Conservation (phyloP, 306 rosid genomes). For the Pterocarpus santalinus region DNA sequence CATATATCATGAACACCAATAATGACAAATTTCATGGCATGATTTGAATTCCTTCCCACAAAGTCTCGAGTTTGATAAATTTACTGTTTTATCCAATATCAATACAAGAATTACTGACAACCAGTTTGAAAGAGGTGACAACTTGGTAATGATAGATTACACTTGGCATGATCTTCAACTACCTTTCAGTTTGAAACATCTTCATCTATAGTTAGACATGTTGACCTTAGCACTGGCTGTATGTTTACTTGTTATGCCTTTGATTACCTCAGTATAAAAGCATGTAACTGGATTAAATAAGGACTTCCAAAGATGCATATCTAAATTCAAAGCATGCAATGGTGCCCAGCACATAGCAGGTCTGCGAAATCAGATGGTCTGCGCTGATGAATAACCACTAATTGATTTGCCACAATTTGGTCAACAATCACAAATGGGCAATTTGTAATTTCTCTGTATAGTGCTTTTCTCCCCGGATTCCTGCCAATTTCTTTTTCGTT, state of each 20-base stretch:
- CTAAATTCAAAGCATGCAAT: slow-evolving; percentile 22
- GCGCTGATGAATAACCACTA: slow-evolving; percentile 22
- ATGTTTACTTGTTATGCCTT: neutral
- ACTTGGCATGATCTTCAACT: slow-evolving; percentile 18
- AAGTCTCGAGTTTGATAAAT: slow-evolving; percentile 1
- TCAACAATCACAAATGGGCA: neutral
- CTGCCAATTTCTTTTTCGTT: neutral
- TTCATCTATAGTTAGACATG: neutral
- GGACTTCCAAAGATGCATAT: neutral
- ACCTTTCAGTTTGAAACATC: neutral
- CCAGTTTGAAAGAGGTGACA: slow-evolving; percentile 1
- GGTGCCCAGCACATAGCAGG: neutral
- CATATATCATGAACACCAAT: neutral
- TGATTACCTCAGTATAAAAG: slow-evolving; percentile 16
- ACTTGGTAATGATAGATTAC: neutral
- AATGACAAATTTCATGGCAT: neutral
- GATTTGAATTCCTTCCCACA: slow-evolving; percentile 3
- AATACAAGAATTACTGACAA: neutral
- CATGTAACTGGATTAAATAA: slow-evolving; percentile 10
- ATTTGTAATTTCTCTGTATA: neutral
- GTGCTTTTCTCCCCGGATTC: neutral
- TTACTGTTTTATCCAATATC: neutral
- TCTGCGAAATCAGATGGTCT: neutral
- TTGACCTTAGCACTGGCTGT: neutral
- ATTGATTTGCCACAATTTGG: neutral